These are phyloP conservation scores for Trametes sp. DNA, from an alignment of 1,284 basidiomycete genomes.

Conservation along the genomic window DNA sequence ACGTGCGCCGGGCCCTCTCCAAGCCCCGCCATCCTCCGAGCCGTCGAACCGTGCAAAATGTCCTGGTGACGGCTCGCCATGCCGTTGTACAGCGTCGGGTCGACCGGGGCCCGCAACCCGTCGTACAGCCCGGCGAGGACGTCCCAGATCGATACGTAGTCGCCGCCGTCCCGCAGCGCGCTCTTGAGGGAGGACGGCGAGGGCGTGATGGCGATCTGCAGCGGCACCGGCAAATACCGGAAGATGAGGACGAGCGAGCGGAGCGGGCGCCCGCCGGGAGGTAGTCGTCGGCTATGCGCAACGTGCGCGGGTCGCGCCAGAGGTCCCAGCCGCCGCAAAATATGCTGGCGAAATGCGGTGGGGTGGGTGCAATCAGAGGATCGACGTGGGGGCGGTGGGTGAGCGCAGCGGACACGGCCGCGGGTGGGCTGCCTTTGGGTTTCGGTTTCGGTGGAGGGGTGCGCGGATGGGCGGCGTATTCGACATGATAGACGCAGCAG, in stretches of 20 bases:
- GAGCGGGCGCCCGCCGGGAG: background rate
- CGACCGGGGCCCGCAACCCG: background rate
- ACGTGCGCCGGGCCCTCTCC: background rate
- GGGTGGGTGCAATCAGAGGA: background rate
- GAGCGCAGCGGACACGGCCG: too few relatives aligned
- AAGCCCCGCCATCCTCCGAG: background rate
- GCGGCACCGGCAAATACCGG: constrained; percentile 4
- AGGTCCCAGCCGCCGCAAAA: background rate
- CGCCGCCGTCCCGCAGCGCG: background rate
- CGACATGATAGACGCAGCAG: background rate
- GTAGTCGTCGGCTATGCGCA: background rate
- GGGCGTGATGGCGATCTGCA: constrained; percentile 6
- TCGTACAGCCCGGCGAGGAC: background rate
- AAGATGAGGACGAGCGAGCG: constrained; percentile 17
- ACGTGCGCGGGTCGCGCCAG: background rate
- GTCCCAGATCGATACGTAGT: background rate
- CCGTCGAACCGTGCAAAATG: background rate
- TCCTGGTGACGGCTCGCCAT: background rate
- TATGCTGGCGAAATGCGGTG: background rate
- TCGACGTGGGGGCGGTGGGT: background rate
- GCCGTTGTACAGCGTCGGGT: background rate
- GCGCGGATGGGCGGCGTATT: background rate
- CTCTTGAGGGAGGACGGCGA: background rate
- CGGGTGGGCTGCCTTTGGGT: too few relatives aligned
- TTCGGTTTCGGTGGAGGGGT: background rate